Base-by-base conservation (phyloP, 2,329 filamentous ascomycete genomes). In the Botryotinia globosa region DNA sequence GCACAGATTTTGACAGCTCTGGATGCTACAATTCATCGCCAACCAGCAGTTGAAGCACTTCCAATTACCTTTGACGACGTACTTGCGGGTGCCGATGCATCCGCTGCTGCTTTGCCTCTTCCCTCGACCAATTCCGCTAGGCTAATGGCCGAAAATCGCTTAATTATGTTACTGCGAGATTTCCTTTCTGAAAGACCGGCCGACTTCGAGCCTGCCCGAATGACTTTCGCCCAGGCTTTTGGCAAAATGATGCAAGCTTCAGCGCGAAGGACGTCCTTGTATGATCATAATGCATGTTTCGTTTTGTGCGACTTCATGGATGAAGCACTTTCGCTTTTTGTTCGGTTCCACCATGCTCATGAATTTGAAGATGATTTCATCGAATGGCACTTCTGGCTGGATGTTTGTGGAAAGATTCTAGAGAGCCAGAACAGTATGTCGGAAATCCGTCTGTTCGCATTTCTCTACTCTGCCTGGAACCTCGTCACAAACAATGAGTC, bases 261-360 rank as follows among this genome's bases (percentile, higher is more conserved):
- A 29, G 88, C 90, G 37, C 85, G 86, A 71, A 89, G 86, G 75
- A 90, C 88, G 1, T 91, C 90, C 1, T 81, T 91, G 34, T 92
- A 89, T 80, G 88, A 93, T 77, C 90, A 91, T 77, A 89, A 88
- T 79, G 89, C 90, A 65, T 93, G 91, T 80, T 92, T 92, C 79
- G 87, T 90, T n/a, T 83, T 93, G 34, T 91, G 90, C 77, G 91
- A 93, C 79, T 90, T 93, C 75, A 83, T 92, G 72, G 91, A 93
- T 79, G 91, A 93, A 79, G 85, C 89, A 34, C 83, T 92, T 65
- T 83, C 86, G 2, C 89, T 92, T 68, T 84, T 92, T 74, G 84
- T 89, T 58, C 86, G 89, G 71, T 92, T 90, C 76, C 82, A 84
- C 51, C 82, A 87, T 83, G 81, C 85, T 80, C 75, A 77, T 54